These are phyloP conservation scores for Penicillium digitatum DNA, from an alignment of 2,329 filamentous ascomycete genomes.

Conservation along the genomic window DNA sequence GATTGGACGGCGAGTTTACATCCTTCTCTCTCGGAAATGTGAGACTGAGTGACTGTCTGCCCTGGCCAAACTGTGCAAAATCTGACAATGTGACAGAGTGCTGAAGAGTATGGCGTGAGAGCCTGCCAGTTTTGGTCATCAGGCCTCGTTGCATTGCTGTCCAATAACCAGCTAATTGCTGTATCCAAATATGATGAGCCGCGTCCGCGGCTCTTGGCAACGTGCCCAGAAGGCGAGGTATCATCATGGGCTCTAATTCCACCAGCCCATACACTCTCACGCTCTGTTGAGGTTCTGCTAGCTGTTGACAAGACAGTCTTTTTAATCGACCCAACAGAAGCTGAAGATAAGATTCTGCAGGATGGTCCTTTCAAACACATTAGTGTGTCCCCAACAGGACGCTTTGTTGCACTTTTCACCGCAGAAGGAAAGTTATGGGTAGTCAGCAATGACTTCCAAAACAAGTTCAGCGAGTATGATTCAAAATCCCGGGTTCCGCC, in stretches of 20 bases:
- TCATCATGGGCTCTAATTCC: constrained; percentile 87
- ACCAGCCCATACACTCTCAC: constrained; percentile 80
- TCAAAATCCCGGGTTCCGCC: constrained; percentile 80
- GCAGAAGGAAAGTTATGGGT: constrained; percentile 82
- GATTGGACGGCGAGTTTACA: constrained; percentile 90
- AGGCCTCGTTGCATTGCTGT: constrained; percentile 88
- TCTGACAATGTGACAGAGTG: constrained; percentile 50
- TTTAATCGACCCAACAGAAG: constrained; percentile 81
- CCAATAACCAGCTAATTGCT: constrained; percentile 79
- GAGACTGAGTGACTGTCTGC: constrained; percentile 11
- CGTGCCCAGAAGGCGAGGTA: constrained; percentile 71
- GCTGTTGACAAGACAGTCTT: constrained; percentile 81
- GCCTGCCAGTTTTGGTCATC: constrained; percentile 88
- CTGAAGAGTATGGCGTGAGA: constrained; percentile 80
- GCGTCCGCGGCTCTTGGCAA: constrained; percentile 74
- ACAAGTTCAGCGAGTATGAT: constrained; percentile 84
- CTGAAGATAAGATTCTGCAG: constrained; percentile 84
- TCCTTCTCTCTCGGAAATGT: constrained; percentile 86
- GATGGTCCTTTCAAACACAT: constrained; percentile 91
- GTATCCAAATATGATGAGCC: constrained; percentile 91
- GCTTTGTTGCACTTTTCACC: constrained; percentile 83
- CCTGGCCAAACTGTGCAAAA: no score
- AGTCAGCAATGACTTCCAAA: constrained; percentile 92
- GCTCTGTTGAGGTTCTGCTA: constrained; percentile 86
- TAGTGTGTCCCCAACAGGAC: constrained; percentile 84